Evolutionary conservation across 306 rosid species (phyloP), one percentile per base, ranked within the genome.

Genomic region (Cucumis hystrix): DNA sequence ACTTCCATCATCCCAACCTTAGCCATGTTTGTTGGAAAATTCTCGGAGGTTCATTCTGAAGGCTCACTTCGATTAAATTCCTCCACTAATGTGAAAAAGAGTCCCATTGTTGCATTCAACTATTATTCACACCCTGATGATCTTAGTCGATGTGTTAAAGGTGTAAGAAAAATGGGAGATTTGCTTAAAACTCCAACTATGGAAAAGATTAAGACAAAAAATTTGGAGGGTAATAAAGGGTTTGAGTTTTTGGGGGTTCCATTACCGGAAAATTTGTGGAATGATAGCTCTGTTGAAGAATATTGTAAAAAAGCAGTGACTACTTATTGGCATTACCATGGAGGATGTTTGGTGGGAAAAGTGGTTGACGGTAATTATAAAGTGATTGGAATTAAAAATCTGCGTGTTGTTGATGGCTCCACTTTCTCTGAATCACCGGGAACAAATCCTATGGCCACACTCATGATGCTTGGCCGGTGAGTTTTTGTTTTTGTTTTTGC

Each of bases 321-420:
- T 0, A 57, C 80, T 18, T 55, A 57, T 76, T 79, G 85, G 85
- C 85, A 82, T 64, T 82, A 82, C 14, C 85, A 82, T 49, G 85
- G 85, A 1, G 85, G 80, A 8, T 82, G 82, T 43, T 13, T 40
- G 4, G 80, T 67, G 7, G 80, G 82, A 16, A 78, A 79, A 56
- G 82, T 82, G 10, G 82, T 82, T 1, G 85, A 82, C 21, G 77
- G 55, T 23, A 79, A 78, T 45, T 82, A 78, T 39, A 54, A 63
- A 5, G 82, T 78, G 3, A 56, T 67, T 4, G 85, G 80, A 47
- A 11, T 79, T 0, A 12, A 79, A 1, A 43, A 75, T 6, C 64
- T 78, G 13, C 82, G 85, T 9, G 77, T 82, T 5, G 66, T 82
- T 0, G 85, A 82, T 13, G 68, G 77, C 17, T 82, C 85, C 3